These are phyloP conservation scores for Trichoderma virens DNA, from an alignment of 495 filamentous ascomycete species.

Conservation along the genomic window DNA sequence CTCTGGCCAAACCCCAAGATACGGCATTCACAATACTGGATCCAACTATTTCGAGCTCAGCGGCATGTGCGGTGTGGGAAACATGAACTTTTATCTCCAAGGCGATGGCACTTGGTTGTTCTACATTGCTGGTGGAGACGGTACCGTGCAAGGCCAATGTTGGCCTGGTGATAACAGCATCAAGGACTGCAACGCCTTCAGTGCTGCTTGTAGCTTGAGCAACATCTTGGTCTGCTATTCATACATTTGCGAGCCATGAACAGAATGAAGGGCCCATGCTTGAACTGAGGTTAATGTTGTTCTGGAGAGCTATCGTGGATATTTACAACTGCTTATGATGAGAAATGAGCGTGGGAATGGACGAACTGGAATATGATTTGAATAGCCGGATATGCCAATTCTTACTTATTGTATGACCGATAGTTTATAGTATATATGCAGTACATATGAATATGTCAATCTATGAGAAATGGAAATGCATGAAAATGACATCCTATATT, in stretches of 20 bases:
- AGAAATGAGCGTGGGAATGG: too few relatives aligned
- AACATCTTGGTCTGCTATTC: constrained; percentile 2
- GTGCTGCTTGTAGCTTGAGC: background rate
- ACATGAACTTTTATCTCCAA: constrained; percentile 6
- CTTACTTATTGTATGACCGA: too few relatives aligned
- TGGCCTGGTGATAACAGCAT: background rate
- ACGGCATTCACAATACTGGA: background rate
- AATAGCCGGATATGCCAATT: too few relatives aligned
- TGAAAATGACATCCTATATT: too few relatives aligned
- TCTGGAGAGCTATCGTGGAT: too few relatives aligned
- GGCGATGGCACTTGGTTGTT: background rate
- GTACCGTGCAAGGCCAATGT: background rate
- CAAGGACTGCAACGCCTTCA: background rate
- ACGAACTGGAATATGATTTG: too few relatives aligned
- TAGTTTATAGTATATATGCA: too few relatives aligned
- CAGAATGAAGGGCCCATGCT: too few relatives aligned
- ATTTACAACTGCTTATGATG: too few relatives aligned
- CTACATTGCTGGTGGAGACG: background rate
- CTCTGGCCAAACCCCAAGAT: background rate
- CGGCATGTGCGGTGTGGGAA: background rate
- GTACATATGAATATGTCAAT: too few relatives aligned
- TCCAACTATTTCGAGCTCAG: background rate
- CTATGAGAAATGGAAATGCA: too few relatives aligned
- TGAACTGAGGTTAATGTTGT: too few relatives aligned
- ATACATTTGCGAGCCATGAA: background rate